Evolutionary conservation across 2,329 filamentous ascomycete species (phyloP).

Genomic region (Fusarium keratoplasticum): DNA sequence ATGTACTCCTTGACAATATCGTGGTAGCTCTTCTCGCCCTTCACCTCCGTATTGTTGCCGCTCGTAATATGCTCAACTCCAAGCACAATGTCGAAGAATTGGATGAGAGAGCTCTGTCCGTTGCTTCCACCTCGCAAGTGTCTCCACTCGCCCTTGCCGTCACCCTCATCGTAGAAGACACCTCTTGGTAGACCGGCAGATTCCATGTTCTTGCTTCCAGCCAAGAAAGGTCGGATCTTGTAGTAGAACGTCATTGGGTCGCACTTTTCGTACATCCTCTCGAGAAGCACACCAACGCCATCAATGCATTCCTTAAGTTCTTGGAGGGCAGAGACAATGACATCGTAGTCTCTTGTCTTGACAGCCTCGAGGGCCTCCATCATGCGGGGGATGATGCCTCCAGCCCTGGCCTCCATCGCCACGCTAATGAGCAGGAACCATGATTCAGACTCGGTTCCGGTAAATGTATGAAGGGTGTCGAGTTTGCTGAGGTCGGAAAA

Average conservation of each 20-base stretch:
- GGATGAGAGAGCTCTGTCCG: constrained; percentile 90
- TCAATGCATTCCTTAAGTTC: constrained; percentile 75
- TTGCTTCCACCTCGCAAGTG: constrained; percentile 92
- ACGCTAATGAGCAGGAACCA: constrained; percentile 95
- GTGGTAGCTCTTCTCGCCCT: constrained; percentile 57
- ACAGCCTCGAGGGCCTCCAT: constrained; percentile 79
- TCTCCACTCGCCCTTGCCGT: constrained; percentile 74
- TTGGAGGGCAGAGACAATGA: constrained; percentile 73
- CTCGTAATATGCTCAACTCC: constrained; percentile 78
- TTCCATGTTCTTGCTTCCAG: constrained; percentile 93
- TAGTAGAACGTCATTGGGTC: constrained; percentile 91
- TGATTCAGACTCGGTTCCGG: constrained; percentile 88
- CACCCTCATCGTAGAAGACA: constrained; percentile 84
- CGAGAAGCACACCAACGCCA: constrained; percentile 74
- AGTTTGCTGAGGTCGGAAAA: constrained; percentile 77
- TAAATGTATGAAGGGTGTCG: constrained; percentile 82
- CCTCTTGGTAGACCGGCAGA: constrained; percentile 85
- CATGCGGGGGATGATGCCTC: constrained; percentile 80
- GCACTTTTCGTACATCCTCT: constrained; percentile 90
- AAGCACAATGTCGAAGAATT: constrained; percentile 90
- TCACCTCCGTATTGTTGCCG: constrained; percentile 46
- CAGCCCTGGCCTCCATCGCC: constrained; percentile 87
- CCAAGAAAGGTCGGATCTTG: constrained; percentile 86
- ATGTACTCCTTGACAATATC: constrained; percentile 88
- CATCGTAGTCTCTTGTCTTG: constrained; percentile 66